Evolutionary conservation across 441 rosid species (phyloP).

Genomic region (Gossypium gossypioides): DNA sequence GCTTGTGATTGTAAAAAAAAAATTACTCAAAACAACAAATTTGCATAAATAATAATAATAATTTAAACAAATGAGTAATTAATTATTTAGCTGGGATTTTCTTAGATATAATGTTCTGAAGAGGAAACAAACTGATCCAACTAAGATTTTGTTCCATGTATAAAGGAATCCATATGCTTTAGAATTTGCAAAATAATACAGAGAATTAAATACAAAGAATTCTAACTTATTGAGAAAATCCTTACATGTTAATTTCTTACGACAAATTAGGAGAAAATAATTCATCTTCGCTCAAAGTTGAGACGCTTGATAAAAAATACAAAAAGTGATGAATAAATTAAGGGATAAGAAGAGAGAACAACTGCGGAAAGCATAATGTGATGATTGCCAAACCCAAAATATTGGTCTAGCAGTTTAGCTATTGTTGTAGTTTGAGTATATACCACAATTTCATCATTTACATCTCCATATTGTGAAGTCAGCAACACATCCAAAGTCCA

Average conservation of each 20-base stretch:
- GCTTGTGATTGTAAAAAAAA: too few species aligned
- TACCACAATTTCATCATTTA: slow-evolving; percentile 23
- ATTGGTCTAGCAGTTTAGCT: slow-evolving; percentile 31
- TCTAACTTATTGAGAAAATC: too few species aligned
- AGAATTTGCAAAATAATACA: background rate
- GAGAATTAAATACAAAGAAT: too few species aligned
- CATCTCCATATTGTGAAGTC: slow-evolving; percentile 48
- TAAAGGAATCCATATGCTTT: background rate
- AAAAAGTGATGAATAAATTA: slow-evolving; percentile 36
- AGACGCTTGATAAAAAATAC: slow-evolving; percentile 28
- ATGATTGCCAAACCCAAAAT: slow-evolving; percentile 38
- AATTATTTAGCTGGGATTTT: background rate
- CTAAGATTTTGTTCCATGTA: background rate
- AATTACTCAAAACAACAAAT: too few species aligned
- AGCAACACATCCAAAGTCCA: slow-evolving; percentile 41
- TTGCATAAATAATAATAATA: too few species aligned
- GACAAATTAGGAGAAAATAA: too few species aligned
- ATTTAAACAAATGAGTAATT: too few species aligned
- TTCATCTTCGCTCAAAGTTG: slow-evolving; percentile 29
- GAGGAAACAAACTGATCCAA: background rate
- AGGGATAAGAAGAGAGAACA: slow-evolving; percentile 28
- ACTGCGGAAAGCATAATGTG: slow-evolving; percentile 26
- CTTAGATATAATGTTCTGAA: background rate
- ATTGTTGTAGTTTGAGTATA: slow-evolving; percentile 26
- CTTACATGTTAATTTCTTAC: too few species aligned